Evolutionary conservation across 1,284 basidiomycete species (phyloP).

Genomic region (Ustilago cynodontis): DNA sequence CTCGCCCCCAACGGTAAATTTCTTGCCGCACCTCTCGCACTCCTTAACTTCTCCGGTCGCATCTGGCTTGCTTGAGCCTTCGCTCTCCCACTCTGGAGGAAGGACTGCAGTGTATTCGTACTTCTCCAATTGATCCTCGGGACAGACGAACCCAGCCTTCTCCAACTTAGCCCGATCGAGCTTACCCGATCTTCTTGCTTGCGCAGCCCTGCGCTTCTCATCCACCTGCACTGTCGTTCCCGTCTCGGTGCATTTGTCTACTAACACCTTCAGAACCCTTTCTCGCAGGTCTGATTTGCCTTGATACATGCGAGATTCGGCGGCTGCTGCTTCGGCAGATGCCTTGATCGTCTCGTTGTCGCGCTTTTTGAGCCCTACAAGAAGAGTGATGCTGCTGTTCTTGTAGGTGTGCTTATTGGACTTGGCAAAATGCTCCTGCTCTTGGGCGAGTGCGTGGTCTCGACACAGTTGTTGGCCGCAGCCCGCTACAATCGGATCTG

Average conservation of each 20-base stretch:
- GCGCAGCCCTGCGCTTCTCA: constrained; percentile 38
- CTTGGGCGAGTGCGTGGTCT: constrained; percentile 49
- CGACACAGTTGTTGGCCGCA: constrained; percentile 40
- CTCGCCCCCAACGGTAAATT: constrained; percentile 56
- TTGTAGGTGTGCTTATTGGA: constrained; percentile 49
- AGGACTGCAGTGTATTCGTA: constrained; percentile 53
- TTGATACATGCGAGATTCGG: constrained; percentile 12
- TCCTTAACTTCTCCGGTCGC: constrained; percentile 53
- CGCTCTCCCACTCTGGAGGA: constrained; percentile 45
- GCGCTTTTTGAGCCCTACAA: constrained; percentile 55
- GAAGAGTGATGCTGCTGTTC: constrained; percentile 53
- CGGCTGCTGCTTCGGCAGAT: constrained; percentile 21
- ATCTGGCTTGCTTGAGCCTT: constrained; percentile 48
- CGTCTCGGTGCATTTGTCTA: constrained; percentile 51
- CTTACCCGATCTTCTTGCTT: constrained; percentile 28
- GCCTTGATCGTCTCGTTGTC: constrained; percentile 31
- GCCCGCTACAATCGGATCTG: constrained; percentile 26
- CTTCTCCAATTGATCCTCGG: constrained; percentile 46
- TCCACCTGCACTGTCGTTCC: constrained; percentile 54
- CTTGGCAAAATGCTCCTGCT: constrained; percentile 47
- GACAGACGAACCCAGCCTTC: constrained; percentile 55
- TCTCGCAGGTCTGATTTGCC: constrained; percentile 14
- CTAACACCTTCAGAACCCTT: constrained; percentile 10
- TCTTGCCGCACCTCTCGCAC: constrained; percentile 60
- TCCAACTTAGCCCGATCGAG: constrained; percentile 44